Conservation (phyloP, 139 green algal genomes). For the Chlorella sp. region DNA sequence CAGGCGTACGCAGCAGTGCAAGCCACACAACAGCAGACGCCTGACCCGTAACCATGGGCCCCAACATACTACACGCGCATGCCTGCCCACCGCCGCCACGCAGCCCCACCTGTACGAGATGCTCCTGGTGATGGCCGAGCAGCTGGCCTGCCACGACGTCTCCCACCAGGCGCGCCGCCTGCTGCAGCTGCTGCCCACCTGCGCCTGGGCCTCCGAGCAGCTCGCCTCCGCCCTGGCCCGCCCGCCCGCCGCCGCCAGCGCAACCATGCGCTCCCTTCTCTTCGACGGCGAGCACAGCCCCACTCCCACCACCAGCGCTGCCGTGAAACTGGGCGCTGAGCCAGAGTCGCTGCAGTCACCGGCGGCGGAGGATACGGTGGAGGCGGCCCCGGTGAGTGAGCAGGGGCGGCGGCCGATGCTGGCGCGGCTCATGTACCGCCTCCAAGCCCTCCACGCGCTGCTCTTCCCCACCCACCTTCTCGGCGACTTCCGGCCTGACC, state of each 20-base stretch:
- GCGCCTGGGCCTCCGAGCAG: conserved; percentile 15
- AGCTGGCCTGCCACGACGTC: conserved; percentile 3
- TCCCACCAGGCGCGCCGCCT: conserved; percentile 20
- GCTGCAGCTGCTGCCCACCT: conserved; percentile 59
- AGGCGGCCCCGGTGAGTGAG: neutral
- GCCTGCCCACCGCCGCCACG: too few relatives aligned
- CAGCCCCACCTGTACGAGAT: conserved; percentile 37
- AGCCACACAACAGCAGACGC: too few relatives aligned
- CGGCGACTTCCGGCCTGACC: neutral
- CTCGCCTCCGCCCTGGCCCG: conserved; percentile 23
- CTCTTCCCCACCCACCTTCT: conserved; percentile 28
- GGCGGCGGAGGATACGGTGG: neutral
- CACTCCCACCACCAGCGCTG: neutral
- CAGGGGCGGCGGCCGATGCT: conserved; percentile 4
- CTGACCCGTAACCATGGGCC: too few relatives aligned
- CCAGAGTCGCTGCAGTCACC: conserved; percentile 9
- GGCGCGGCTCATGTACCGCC: conserved; percentile 40
- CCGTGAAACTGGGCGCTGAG: neutral
- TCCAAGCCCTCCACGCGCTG: conserved; percentile 49
- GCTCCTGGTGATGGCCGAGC: conserved; percentile 52
- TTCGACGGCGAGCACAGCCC: too few relatives aligned
- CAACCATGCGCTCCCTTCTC: too few relatives aligned
- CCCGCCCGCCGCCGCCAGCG: too few relatives aligned
- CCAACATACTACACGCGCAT: too few relatives aligned
- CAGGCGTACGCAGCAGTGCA: too few relatives aligned